Evolutionary conservation across 257 asterid genomes (phyloP).

Genomic region (Solanum raphanifolium): DNA sequence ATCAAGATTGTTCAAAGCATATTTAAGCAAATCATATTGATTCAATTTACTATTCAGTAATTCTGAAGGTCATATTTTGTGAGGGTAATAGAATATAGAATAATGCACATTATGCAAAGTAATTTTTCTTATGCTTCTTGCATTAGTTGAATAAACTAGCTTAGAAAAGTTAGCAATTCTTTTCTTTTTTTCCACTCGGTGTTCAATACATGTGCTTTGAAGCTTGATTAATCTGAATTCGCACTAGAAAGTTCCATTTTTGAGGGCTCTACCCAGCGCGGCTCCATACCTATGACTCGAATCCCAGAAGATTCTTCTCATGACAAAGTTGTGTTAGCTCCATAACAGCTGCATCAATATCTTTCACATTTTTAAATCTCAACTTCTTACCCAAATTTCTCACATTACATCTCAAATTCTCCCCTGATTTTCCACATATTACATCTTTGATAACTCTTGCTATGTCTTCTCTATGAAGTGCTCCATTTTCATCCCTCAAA

Average conservation of each 20-base stretch:
- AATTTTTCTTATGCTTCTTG: neutral
- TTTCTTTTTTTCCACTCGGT: neutral
- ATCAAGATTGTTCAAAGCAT: too few species aligned
- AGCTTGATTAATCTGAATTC: neutral
- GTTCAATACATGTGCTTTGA: neutral
- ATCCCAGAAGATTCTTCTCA: neutral
- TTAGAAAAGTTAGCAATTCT: neutral
- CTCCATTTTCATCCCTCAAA: conserved; percentile 15
- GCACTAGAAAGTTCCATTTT: too few species aligned
- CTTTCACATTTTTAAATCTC: conserved; percentile 7
- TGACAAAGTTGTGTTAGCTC: conserved; percentile 8
- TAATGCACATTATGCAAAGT: neutral
- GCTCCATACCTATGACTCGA: neutral
- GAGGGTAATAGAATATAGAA: neutral
- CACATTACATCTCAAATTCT: conserved; percentile 10
- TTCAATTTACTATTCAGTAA: neutral
- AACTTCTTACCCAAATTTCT: conserved; percentile 9
- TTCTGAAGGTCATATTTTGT: neutral
- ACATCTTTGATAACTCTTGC: conserved; percentile 23
- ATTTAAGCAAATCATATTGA: neutral
- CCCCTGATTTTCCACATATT: conserved; percentile 23
- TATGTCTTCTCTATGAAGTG: conserved; percentile 9
- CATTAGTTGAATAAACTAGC: neutral
- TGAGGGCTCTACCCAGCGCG: neutral
- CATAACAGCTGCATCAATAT: conserved; percentile 16